phyloP scores from a whole-genome alignment of 108 stramenopile genomes.

The Chaetoceros tenuissimus region DNA sequence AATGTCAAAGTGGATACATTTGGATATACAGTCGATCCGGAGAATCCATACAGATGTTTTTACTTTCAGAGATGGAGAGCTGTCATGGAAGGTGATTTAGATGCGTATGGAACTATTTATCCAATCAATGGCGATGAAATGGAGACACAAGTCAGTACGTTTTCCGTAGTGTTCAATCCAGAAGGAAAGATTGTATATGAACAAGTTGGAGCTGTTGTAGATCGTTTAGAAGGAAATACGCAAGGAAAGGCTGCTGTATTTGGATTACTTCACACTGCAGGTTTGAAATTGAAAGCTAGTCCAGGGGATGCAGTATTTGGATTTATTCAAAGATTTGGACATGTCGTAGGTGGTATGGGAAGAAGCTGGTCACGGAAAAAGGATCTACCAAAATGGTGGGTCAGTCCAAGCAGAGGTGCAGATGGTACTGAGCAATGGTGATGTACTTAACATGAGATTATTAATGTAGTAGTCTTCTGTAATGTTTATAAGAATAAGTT shows the following conservation, averaged over 20 bases:
- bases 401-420: too few species aligned
- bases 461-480: too few species aligned
- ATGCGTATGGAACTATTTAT: conserved; percentile 5
- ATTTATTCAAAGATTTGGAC: conserved; percentile 14
- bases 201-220: conserved; percentile 15
- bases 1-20: conserved; percentile 21
- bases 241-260: conserved; percentile 27
- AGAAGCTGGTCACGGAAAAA: conserved; percentile 31
- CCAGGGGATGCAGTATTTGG: conserved; percentile 7
- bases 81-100: conserved; percentile 17
- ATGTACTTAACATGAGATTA: too few species aligned
- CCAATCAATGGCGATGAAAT: conserved; percentile 17
- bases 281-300: too few species aligned
- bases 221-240: conserved; percentile 38
- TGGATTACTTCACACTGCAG: conserved; percentile 23
- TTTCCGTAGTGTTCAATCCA: conserved; percentile 26
- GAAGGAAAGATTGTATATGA: conserved; percentile 30
- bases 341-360: conserved; percentile 19
- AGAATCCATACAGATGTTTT: conserved; percentile 38
- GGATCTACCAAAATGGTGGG: too few species aligned
- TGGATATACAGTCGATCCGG: conserved; percentile 39
- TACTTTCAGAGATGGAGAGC: conserved; percentile 39
- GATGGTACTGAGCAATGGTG: too few species aligned
- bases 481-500: too few species aligned
- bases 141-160: conserved; percentile 15